phyloP scores from a whole-genome alignment of 192 early-diverging fungal species.

The Radiomyces spectabilis region DNA sequence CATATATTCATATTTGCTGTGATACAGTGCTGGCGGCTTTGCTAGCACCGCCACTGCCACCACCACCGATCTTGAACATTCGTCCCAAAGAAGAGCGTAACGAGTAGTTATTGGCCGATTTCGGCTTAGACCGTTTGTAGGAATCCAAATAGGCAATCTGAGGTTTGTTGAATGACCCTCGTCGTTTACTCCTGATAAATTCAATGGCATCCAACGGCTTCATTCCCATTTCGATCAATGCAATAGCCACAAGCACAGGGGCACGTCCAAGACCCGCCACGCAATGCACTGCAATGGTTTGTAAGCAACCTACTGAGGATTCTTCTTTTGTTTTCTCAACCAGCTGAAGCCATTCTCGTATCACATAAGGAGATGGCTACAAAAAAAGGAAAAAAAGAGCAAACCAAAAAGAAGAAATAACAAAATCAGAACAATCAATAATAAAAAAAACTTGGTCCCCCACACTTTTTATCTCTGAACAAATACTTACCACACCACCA shows the following conservation, averaged over 20 bases:
- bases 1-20: constrained; percentile 2
- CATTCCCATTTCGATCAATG: constrained; percentile 74
- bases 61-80: constrained; percentile 24
- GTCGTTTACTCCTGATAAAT: constrained; percentile 61
- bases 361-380: neutral
- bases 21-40: constrained; percentile 2
- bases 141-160: constrained; percentile 44
- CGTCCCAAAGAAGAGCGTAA: constrained; percentile 20
- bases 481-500: constrained; percentile 61
- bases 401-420: no score
- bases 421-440: no score
- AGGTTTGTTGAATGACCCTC: constrained; percentile 71
- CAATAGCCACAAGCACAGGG: constrained; percentile 80
- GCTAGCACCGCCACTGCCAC: neutral
- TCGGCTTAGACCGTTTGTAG: constrained; percentile 26
- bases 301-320: no score
- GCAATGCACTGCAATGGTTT: constrained; percentile 78
- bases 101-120: constrained; percentile 19
- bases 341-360: constrained; percentile 10
- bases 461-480: no score
- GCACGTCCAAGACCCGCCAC: constrained; percentile 93
- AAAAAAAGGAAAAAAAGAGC: neutral
- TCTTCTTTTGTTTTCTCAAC: constrained; percentile 1
- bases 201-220: constrained; percentile 68
- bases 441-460: no score